Evolutionary conservation across 257 asterid species (phyloP), one percentile per base, ranked within the genome.

Genomic region (Cruciata laevipes): DNA sequence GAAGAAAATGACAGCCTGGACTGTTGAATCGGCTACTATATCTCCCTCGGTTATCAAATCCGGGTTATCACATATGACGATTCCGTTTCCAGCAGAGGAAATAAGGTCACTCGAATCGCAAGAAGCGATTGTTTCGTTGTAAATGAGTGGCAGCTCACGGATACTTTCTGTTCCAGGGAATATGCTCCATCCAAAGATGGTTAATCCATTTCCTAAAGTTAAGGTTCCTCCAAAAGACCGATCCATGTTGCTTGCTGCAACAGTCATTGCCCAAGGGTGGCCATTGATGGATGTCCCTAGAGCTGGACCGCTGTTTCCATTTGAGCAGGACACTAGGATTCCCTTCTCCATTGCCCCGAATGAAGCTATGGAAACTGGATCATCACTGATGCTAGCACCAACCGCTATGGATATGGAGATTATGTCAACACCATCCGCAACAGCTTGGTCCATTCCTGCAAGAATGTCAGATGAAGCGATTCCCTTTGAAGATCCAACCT

Each of bases 321-420:
- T 73, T 7, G 74, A 38, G 3, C 64, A 30, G 2, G 78, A 74
- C 13, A 68, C 70, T 3, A 74, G 20, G 3, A 74, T 5, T 0
- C 78, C 78, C 6, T 62, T 74, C 62, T 68, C 78, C 70, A 68
- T 62, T 13, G 73, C 73, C 25, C 65, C 49, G 60, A 67, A 73
- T 16, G 77, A 67, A 49, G 64, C 73, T 23, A 67, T 51, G 13
- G 69, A 42, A 10, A 51, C 24, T 5, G 65, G 60, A 1, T 73
- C 73, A 59, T 73, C 35, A 49, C 2, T 0, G 73, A 63, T 0
- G 3, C 1, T 13, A 3, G 20, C 0, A 2, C 73, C 24, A 47
- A 31, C 5, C 0, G 65, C 77, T 10, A 68, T 17, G 21, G 77
- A 73, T 21, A 73, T 47, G 14, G 77, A 67, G 33, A 67, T 67